Conservation (phyloP, 192 early-diverging fungal genomes). For the Coemansia sp. region DNA sequence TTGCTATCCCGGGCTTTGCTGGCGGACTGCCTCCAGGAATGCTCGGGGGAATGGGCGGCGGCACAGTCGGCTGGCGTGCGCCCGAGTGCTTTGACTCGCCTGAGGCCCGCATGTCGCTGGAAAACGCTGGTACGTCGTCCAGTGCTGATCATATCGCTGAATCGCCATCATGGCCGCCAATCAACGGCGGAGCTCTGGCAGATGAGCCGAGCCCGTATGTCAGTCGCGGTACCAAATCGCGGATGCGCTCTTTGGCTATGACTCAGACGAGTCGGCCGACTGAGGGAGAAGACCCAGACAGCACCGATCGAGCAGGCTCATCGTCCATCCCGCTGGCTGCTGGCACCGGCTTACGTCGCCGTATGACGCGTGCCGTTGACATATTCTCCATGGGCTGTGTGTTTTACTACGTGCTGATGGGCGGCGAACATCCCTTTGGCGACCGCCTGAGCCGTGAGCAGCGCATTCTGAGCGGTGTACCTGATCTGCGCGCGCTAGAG, state of each 20-base stretch:
- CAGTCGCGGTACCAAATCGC: slow-evolving; percentile 45
- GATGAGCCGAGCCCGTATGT: slow-evolving; percentile 50
- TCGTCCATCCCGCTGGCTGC: slow-evolving; percentile 8
- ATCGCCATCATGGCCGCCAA: slow-evolving; percentile 29
- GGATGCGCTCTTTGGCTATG: slow-evolving; percentile 35
- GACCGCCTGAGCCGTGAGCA: slow-evolving; percentile 85
- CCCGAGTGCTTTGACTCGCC: slow-evolving; percentile 76
- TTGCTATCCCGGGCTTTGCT: neutral
- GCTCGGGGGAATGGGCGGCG: slow-evolving; percentile 60
- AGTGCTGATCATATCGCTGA: slow-evolving; percentile 1
- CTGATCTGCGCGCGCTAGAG: slow-evolving; percentile 73
- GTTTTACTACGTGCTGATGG: slow-evolving; percentile 88
- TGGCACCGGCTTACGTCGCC: slow-evolving; percentile 16
- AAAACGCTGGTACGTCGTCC: neutral
- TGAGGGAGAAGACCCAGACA: slow-evolving; percentile 28
- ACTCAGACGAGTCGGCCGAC: slow-evolving; percentile 1
- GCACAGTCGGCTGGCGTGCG: slow-evolving; percentile 96
- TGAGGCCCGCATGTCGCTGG: slow-evolving; percentile 24
- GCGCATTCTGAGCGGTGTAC: slow-evolving; percentile 80
- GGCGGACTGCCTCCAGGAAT: slow-evolving; percentile 32
- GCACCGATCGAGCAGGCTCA: slow-evolving; percentile 21
- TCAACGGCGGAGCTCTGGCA: neutral
- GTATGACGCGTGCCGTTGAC: slow-evolving; percentile 87
- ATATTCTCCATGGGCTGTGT: slow-evolving; percentile 96
- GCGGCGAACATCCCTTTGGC: slow-evolving; percentile 94